Base-by-base conservation (phyloP, 2,329 filamentous ascomycete genomes). In the Penicillium italicum region DNA sequence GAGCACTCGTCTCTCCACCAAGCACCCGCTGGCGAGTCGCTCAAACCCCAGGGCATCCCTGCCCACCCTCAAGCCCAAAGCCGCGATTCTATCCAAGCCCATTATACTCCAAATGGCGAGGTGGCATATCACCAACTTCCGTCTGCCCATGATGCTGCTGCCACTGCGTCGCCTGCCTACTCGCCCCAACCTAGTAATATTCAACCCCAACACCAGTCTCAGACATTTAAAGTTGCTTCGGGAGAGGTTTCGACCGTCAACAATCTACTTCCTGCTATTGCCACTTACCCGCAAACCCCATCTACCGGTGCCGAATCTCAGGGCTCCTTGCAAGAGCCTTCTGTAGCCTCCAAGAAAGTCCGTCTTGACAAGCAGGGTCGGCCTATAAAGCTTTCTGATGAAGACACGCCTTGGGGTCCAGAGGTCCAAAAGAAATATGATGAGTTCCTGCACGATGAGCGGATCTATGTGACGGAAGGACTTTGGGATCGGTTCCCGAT, bases 401-500 rank as follows among this genome's bases (percentile, higher is more conserved):
- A 74, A 31, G 77, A 80, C 61, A 64, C 72, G n/a, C 75, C 74
- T 3, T 79, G 77, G 77, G 73, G 72, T n/a, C 76, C 77, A 12
- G 75, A 77, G 16, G 72, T 78, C 14, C 77, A 80, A 64, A 74
- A 74, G 59, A 76, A 77, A 47, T 80, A 80, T 59, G 77, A 80
- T 55, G 73, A 78, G 51, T 80, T 80, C 50, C 68, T 80, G n/a
- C 75, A 76, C 50, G 72, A 79, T 59, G 78, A 80, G 66, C 71
- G 78, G 41, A 62, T 75, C n/a, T 80, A 80, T 64, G 78, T 80
- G 22, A 79, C 78, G 0, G 78, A 80, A 65, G 78, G 77, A 28
- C 73, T 79, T 22, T 80, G 78, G 78, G 78, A 80, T 65, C 75
- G 77, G 24, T 80, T 80, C 57, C 77, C 78, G 4, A 62, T 70